Base-by-base conservation (phyloP, 306 rosid genomes). In the Rubus parviflorus region DNA sequence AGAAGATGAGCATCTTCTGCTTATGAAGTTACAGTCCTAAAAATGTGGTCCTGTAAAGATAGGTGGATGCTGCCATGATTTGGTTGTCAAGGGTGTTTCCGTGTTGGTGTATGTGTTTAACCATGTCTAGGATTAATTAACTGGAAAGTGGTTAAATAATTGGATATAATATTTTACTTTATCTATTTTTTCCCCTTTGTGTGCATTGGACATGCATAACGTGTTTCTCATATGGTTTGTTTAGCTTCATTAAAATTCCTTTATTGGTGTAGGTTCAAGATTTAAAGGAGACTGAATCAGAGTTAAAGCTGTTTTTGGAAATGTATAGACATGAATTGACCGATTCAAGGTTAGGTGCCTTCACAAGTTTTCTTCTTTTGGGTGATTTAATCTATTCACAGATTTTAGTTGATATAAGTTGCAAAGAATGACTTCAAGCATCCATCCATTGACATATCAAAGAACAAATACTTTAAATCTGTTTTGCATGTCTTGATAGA, bases 291-390 rank as follows among this genome's bases (percentile, higher is more conserved):
- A 83, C 83, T 67, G 83, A 86, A 54, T 53, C 22, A 41, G 98
- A 96, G 78, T 81, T 91, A 81, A 85, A 84, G 81, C 90, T 96
- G 87, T 82, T 96, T 48, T 65, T 87, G 85, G 94, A 82, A 74
- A 93, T 93, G 97, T 93, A 83, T 86, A 91, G 90, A 83, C 91
- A 84, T 68, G 99, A 96, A 81, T 85, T 95, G 71, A 83, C 89
- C 83, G 97, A 92, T 77, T 83, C 97, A 67, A 91, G 99, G 99
- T 96, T 81, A 75, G 88, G 66, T 15, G 13, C 67, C 68, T 80
- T 12, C 8, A 19, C 30, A 8, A 16, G 9, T 13, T 20, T 68
- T n/a, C 15, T 11, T 63, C 2, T 62, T 38, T 16, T 41, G 52
- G 58, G 51, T 72, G 65, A 17, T 68, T 74, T 65, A 52, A 64